Base-by-base conservation (phyloP, 2,329 filamentous ascomycete genomes). In the Colletotrichum sp. region DNA sequence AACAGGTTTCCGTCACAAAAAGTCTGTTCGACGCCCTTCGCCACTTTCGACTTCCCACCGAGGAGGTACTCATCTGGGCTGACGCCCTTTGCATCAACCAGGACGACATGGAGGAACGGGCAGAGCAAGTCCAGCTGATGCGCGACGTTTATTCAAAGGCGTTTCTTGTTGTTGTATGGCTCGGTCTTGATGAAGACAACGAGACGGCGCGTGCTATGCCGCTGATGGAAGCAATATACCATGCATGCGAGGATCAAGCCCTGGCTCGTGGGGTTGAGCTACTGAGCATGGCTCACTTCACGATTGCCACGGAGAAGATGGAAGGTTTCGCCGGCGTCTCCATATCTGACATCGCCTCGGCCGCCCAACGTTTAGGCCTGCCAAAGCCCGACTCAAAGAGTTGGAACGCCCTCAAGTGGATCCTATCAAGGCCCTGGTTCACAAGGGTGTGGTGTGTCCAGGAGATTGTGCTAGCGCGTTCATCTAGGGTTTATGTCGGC, bases 1-100 rank as follows among this genome's bases (percentile, higher is more conserved):
- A 26, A 2, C 8, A 21, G 1, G 76, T 80, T 15, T 30, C 28
- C 4, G 75, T 79, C 34, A 78, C 71, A 5, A 60, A 36, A 18
- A 81, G 78, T 49, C 75, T 80, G 4, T 52, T 60, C 18, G 77
- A 75, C 28, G 80, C 78, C 3, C 67, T 81, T 3, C 70, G 34
- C 13, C 79, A 68, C 15, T 77, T 80, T 18, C 74, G 78, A 4
- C 34, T 18, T n/a, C 13, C 52, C 65, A 21, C 44, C 6, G 44
- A 49, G n/a, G 44, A 49, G 44, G n/a, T 49, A 13, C 10, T 49
- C 21, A 64, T 80, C 39, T 80, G 78, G 79, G 77, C 75, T 4
- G 79, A 80, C 69, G 78, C 76, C 5, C 26, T 80, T 10, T 79
- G 74, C 64, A 77, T 80, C 49, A 76, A 80, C 28, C 78, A 80